Conservation (phyloP, 2,329 filamentous ascomycete genomes). For the Colletotrichum limetticola region DNA sequence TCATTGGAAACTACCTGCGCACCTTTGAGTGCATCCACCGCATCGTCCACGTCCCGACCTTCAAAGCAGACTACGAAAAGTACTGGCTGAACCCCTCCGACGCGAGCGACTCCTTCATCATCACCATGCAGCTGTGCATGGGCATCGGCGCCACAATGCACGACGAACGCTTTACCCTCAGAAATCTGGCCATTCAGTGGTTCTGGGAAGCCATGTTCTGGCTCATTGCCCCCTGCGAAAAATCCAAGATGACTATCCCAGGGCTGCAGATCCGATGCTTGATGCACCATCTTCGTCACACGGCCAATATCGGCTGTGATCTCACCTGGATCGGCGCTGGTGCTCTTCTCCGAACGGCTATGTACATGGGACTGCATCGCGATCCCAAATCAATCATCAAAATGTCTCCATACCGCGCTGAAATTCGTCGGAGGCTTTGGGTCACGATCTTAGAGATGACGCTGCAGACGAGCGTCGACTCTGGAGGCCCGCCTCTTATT, state of each 20-base stretch:
- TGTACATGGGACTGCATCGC: conserved; percentile 68
- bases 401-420: conserved; percentile 58
- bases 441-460: conserved; percentile 65
- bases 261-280: conserved; percentile 65
- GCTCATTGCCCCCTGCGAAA: conserved; percentile 58
- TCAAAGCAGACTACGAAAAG: conserved; percentile 62
- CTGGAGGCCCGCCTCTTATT: conserved; percentile 61
- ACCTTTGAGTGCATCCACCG: conserved; percentile 67
- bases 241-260: conserved; percentile 58
- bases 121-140: conserved; percentile 65
- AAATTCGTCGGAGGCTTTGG: conserved; percentile 68
- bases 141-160: conserved; percentile 61
- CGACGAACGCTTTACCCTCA: conserved; percentile 56
- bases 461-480: conserved; percentile 61
- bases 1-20: conserved; percentile 64
- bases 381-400: conserved; percentile 62
- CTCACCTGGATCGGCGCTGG: conserved; percentile 64
- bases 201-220: conserved; percentile 64
- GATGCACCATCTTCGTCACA: conserved; percentile 59
- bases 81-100: conserved; percentile 58
- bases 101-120: conserved; percentile 55
- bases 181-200: conserved; percentile 58
- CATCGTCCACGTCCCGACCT: conserved; percentile 67
- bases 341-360: conserved; percentile 61
- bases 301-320: conserved; percentile 59